Conservation (phyloP, 139 green algal species). For the Pleodorina starrii region DNA sequence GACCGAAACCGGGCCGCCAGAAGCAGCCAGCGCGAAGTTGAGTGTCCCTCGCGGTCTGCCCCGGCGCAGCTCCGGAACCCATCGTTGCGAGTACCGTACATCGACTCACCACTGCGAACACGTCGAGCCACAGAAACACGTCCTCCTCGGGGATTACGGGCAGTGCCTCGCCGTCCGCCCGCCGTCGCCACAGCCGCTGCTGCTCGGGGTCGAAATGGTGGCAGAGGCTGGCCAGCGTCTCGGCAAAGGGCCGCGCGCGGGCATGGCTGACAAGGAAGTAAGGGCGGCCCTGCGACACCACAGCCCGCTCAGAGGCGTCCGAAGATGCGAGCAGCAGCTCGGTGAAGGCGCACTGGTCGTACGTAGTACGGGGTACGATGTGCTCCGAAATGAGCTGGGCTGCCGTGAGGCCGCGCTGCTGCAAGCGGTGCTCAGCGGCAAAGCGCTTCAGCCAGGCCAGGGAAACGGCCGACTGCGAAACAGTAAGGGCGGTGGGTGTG, state of each 20-base stretch:
- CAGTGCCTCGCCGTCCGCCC: not conserved
- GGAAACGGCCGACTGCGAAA: constrained; percentile 10
- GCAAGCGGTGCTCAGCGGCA: not conserved
- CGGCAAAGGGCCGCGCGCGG: not conserved
- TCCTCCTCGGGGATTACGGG: not conserved
- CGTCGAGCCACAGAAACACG: constrained; percentile 17
- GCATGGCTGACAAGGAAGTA: constrained; percentile 30
- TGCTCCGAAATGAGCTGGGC: not conserved
- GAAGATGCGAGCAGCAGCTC: not conserved
- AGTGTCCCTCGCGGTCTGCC: too few species aligned
- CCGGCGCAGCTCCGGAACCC: too few species aligned
- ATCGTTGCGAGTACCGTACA: too few species aligned
- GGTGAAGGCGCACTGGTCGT: not conserved
- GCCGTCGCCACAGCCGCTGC: constrained; percentile 14
- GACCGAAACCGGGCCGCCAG: too few species aligned
- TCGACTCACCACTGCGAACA: constrained; percentile 9
- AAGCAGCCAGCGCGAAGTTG: too few species aligned
- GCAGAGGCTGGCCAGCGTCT: not conserved
- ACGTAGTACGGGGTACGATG: not conserved
- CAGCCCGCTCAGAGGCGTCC: not conserved
- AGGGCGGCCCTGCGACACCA: not conserved
- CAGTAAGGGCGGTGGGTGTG: too few species aligned
- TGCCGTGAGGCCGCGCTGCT: not conserved
- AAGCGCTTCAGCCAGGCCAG: constrained; percentile 17
- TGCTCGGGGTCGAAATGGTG: constrained; percentile 15